Percentiles rank a stretch among this genome's conserved stretches.
Conservation (phyloP, 768 basidiomycete species). For the Suillus spraguei region DNA sequence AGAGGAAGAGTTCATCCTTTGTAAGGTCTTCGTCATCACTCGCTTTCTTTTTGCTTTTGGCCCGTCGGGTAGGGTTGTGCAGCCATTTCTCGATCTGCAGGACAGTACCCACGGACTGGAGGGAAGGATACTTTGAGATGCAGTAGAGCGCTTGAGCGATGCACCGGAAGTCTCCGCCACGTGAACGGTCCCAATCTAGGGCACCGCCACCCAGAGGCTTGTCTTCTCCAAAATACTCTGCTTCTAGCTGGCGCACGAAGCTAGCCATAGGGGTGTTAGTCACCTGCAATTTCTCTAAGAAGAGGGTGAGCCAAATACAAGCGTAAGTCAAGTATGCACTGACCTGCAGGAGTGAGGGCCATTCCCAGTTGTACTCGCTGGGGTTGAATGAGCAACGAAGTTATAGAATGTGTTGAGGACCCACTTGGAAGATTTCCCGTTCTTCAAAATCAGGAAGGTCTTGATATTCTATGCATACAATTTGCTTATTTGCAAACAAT, state of each 20-base stretch:
- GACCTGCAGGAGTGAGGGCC: conserved; percentile 72
- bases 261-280: conserved; percentile 55
- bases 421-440: conserved; percentile 73
- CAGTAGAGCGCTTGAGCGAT: conserved; percentile 55
- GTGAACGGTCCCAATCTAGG: conserved; percentile 53
- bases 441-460: conserved; percentile 59
- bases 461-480: conserved; percentile 80
- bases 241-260: conserved; percentile 61
- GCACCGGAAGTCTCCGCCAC: conserved; percentile 60
- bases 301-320: background rate
- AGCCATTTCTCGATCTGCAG: conserved; percentile 56
- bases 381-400: background rate
- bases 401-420: conserved; percentile 13
- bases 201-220: conserved; percentile 36
- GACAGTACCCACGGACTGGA: conserved; percentile 33
- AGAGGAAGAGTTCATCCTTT: conserved; percentile 35
- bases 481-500: conserved; percentile 70
- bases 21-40: conserved; percentile 27
- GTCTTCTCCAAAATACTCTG: conserved; percentile 44
- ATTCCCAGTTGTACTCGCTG: conserved; percentile 80
- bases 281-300: conserved; percentile 67
- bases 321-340: conserved; percentile 12
- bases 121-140: conserved; percentile 47
- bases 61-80: conserved; percentile 22
- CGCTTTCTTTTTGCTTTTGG: conserved; percentile 26